Evolutionary conservation across 2,329 filamentous ascomycete species (phyloP), one percentile per base, ranked within the genome.

Genomic region (Pseudogymnoascus sp.): DNA sequence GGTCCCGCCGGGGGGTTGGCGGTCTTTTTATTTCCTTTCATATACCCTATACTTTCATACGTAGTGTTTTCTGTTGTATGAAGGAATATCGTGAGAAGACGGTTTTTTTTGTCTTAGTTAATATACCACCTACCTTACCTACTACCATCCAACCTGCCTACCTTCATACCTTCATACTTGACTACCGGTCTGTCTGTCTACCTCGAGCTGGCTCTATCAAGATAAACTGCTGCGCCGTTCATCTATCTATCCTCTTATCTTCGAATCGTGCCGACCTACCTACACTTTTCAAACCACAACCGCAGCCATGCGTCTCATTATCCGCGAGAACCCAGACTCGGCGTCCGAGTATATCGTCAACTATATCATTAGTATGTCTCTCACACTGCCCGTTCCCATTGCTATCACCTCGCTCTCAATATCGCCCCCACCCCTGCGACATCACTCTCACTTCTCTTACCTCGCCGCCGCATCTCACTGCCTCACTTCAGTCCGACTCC

Each of bases 321-420:
- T 94, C 72, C 83, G 89, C 73, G 86, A 92, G 73, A 82, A 90
- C 70, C 80, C 87, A 68, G 74, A 80, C 61, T 78, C 81, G 65
- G 88, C 88, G 62, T 90, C 89, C 70, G 79, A 81, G 68, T 92
- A 92, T 74, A 88, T 92, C 67, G 88, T 89, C 65, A 86, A 90
- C 74, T 92, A 93, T 75, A 87, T 94, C 69, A 85, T 92, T 75
- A 80, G 84, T 87, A 76, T 68, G 79, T 67, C 42, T 25, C 39
- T 42, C 39, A 42, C 39, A 21, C 25, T 18, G 12, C 18, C 12
- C 39, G 12, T n/a, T 8, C 39, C 12, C 1, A 15, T 13, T 25
- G 7, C 18, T 5, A 18, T 5, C 18, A 42, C 18, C 12, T 42
- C 39, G 12, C 15, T 40, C 15, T 40, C 39, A 40, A 15, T 12